Evolutionary conservation across 192 early-diverging fungal species (phyloP).

Genomic region (Rhizophagus prolifer): DNA sequence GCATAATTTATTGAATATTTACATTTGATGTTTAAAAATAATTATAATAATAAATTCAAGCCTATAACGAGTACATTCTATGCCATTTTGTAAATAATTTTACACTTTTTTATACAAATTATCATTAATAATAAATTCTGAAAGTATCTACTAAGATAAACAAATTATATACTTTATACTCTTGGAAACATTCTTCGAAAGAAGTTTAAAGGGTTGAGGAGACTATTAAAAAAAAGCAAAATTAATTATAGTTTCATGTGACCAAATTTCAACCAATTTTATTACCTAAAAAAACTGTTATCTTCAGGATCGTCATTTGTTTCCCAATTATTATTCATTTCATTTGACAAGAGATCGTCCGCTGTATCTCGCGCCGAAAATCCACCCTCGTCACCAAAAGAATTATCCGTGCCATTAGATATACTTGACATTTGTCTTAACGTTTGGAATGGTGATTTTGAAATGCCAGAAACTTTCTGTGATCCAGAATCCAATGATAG

Average conservation of each 20-base stretch:
- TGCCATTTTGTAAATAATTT: too few relatives aligned
- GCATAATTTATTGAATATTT: too few relatives aligned
- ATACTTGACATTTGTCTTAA: neutral
- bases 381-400: neutral
- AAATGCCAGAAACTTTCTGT: neutral
- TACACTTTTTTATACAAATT: too few relatives aligned
- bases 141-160: neutral
- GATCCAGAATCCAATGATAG: neutral
- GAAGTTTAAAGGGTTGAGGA: neutral
- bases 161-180: neutral
- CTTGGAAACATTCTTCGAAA: neutral
- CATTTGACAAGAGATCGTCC: neutral
- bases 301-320: neutral
- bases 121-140: neutral
- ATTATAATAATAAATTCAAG: too few relatives aligned
- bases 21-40: too few relatives aligned
- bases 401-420: neutral
- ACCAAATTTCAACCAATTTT: neutral
- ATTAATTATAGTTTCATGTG: neutral
- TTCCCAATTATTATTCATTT: neutral
- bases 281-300: neutral
- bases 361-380: neutral
- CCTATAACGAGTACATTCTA: too few relatives aligned
- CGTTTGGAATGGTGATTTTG: neutral
- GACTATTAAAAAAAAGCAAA: neutral